Conservation (phyloP, 2,329 filamentous ascomycete species). For the Xylariaceae sp. region DNA sequence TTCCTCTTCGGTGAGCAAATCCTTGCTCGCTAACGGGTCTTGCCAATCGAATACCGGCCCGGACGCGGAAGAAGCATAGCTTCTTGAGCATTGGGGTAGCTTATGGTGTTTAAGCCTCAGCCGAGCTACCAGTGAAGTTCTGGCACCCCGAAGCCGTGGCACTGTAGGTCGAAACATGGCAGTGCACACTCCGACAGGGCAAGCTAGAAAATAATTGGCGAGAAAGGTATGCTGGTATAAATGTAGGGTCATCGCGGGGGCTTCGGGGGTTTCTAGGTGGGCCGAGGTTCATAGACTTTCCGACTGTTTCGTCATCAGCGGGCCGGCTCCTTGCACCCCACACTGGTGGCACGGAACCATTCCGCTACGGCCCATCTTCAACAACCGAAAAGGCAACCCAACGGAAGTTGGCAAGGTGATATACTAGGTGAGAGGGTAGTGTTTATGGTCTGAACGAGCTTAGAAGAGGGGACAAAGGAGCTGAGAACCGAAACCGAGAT, state of each 20-base stretch:
- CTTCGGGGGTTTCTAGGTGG: background rate
- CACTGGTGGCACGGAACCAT: slow-evolving; percentile 10
- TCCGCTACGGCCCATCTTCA: background rate
- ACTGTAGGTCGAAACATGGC: slow-evolving; percentile 37
- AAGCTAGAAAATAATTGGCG: background rate
- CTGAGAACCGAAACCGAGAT: too few relatives aligned
- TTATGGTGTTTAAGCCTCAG: slow-evolving; percentile 22
- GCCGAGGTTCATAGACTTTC: slow-evolving; percentile 13
- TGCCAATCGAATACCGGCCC: slow-evolving; percentile 80
- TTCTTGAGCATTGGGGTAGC: slow-evolving; percentile 22
- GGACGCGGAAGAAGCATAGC: slow-evolving; percentile 39
- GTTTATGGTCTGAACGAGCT: too few relatives aligned
- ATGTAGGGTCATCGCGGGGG: background rate
- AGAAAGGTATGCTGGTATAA: background rate
- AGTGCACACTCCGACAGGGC: slow-evolving; percentile 3
- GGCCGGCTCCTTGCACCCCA: too few relatives aligned
- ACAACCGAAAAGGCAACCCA: background rate
- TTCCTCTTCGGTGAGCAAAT: slow-evolving; percentile 87
- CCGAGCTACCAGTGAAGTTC: slow-evolving; percentile 24
- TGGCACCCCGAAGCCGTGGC: slow-evolving; percentile 27
- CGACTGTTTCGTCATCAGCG: background rate
- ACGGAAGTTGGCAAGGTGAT: too few relatives aligned
- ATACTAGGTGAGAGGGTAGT: too few relatives aligned
- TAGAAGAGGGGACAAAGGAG: too few relatives aligned
- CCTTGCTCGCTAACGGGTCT: slow-evolving; percentile 79